Base-by-base conservation (phyloP, 2,329 filamentous ascomycete genomes). In the Didymella lethalis region DNA sequence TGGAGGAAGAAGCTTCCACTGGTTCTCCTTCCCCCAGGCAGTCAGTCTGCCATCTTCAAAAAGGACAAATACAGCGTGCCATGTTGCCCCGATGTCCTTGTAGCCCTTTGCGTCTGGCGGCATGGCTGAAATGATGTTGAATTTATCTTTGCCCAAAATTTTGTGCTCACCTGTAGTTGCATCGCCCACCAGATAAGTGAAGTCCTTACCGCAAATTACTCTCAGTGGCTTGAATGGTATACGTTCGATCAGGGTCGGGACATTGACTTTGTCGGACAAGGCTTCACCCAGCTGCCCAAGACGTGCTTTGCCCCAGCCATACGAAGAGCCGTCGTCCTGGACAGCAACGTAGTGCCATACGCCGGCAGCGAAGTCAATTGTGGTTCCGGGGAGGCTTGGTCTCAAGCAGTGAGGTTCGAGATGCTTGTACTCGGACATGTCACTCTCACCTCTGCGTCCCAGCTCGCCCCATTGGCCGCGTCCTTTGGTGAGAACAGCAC, bases 261-360 rank as follows among this genome's bases (percentile, higher is more conserved):
- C 28, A 8, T 48, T 50, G 40, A 68, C 80, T 28, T 79, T 78
- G 79, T 80, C 84, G 11, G 63, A 43, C 0, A 83, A 41, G 80
- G 47, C 41, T 2, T 53, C 77, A 0, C 93, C 93, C 0, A 96
- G 79, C 74, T 99, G 94, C 0, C 91, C 91, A 72, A 97, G 95
- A 25, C 92, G 85, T 14, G 90, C 89, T 68, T 88, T 91, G 0
- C 95, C 95, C 94, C 94, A 98, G 2, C 92, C 93, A 73, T 90
- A 96, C 1, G 89, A 88, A 16, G 90, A 84, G 0, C 93, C 94
- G 71, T 90, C 89, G 43, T 84, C 85, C 3, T 96, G 78, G 0
- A 97, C 85, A 1, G 81, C 86, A 16, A 96, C 85, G 0, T 88
- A 87, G 72, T 99, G 95, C 23, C 87, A 87, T 82, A 96, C 90